Evolutionary conservation across 352 stramenopile species (phyloP), one percentile per base, ranked within the genome.

Genomic region (Globisporangium recalcitrans): DNA sequence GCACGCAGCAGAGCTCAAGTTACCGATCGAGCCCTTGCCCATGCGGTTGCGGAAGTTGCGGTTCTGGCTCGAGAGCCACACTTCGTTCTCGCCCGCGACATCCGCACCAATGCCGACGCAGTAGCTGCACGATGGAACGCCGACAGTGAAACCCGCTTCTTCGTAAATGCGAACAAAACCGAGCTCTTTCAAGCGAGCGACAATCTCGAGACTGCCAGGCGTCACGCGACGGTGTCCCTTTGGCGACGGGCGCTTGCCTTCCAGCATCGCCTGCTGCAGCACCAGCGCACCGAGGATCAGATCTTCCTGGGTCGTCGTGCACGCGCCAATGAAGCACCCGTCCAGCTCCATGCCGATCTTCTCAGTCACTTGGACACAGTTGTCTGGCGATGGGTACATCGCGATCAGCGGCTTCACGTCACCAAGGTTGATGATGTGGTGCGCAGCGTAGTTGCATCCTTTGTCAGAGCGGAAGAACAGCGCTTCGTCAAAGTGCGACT

Each of bases 31-130:
- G n/a, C 84, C 84, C 58, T 77, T 86, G 62, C 84, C 84, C 84
- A 93, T 93, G 42, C 84, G 84, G 68, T 93, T 93, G 62, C 79
- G 82, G 66, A 90, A 93, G 76, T 93, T 93, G 54, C 84, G 82
- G 77, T 93, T 93, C 70, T 93, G 84, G 46, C 77, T 89, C 24
- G 74, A 87, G 24, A 93, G 77, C 84, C 84, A 93, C 56, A 93
- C 84, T 38, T 93, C 84, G 60, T 65, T 70, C 48, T 90, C 82
- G 0, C 69, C 81, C 11, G 84, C 84, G 0, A 93, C 84, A 58
- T 93, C 84, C 13, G 84, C 84, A 29, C 78, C 84, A 62, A 93
- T 93, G 16, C 84, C 84, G 7, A 93, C 80, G 60, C 84, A 93
- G 75, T 88, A 93, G 55, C 79, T 90, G 77, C 84, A 93, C 51